Evolutionary conservation across 371 early-diverging fungal genomes (phyloP).

Genomic region (Blakeslea trispora): DNA sequence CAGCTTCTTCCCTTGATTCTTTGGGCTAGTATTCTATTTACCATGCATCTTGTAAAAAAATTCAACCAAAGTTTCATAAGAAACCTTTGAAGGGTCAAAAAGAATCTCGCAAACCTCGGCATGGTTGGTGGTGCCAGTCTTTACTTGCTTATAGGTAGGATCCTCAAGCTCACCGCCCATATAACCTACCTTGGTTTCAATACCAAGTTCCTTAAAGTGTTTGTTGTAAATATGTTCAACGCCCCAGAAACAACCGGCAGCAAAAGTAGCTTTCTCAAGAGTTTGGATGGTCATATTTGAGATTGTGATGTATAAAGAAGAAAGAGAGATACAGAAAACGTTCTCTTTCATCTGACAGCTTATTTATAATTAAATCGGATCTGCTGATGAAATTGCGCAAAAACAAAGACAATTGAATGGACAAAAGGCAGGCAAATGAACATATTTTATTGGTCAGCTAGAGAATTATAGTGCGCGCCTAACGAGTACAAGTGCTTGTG

Average conservation of each 20-base stretch:
- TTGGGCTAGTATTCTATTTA: no score
- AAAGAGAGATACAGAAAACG: background rate
- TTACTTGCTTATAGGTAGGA: constrained; percentile 68
- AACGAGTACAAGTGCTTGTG: constrained; percentile 90
- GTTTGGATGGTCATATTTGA: background rate
- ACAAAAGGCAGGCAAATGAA: background rate
- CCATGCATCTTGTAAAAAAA: constrained; percentile 88
- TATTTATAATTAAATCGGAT: constrained; percentile 10
- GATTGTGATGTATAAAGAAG: constrained; percentile 3
- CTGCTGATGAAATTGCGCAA: constrained; percentile 17
- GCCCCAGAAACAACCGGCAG: constrained; percentile 61
- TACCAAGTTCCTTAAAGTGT: constrained; percentile 52
- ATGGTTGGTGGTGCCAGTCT: constrained; percentile 71
- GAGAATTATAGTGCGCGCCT: constrained; percentile 88
- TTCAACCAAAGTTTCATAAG: constrained; percentile 68
- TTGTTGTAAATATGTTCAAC: constrained; percentile 78
- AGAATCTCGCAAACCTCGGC: constrained; percentile 81
- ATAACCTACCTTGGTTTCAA: constrained; percentile 75
- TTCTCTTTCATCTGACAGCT: constrained; percentile 4
- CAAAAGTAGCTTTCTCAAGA: constrained; percentile 44
- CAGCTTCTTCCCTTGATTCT: background rate
- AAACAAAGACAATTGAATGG: constrained; percentile 23
- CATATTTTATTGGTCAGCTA: constrained; percentile 12
- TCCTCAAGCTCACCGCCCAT: constrained; percentile 64
- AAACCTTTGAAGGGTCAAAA: constrained; percentile 69